Evolutionary conservation across 805 yeast genomes (phyloP).

Genomic region (Yarrowia hollandica): DNA sequence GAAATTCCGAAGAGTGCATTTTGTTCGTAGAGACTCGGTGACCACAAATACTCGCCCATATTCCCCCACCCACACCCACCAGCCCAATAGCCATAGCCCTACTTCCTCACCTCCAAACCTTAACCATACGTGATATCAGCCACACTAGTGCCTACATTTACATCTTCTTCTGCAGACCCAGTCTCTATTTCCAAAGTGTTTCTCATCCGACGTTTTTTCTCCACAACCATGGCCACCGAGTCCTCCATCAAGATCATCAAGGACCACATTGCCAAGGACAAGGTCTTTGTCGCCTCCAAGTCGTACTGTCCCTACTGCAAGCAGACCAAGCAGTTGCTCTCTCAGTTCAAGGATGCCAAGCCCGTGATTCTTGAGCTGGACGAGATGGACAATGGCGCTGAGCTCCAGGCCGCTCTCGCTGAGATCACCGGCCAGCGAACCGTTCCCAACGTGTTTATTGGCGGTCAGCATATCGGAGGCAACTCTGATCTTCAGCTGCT

Average conservation of each 20-base stretch:
- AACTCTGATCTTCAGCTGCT: constrained; percentile 74
- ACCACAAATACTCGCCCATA: too few species aligned
- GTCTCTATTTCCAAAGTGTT: constrained; percentile 3
- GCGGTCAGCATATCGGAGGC: constrained; percentile 94
- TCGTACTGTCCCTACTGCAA: constrained; percentile 65
- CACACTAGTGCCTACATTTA: neutral
- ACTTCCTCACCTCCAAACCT: too few species aligned
- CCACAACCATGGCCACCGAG: constrained; percentile 28
- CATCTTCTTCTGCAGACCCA: neutral
- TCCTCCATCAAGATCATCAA: constrained; percentile 31
- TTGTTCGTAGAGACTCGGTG: neutral
- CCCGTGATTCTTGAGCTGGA: constrained; percentile 54
- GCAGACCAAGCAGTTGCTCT: constrained; percentile 50
- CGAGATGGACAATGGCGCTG: constrained; percentile 63
- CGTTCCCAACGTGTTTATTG: constrained; percentile 90
- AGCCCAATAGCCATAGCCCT: too few species aligned
- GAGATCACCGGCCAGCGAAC: constrained; percentile 88
- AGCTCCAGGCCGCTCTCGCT: constrained; percentile 74
- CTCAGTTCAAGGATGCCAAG: constrained; percentile 42
- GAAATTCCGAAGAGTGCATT: neutral
- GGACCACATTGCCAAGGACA: constrained; percentile 33
- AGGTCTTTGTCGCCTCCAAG: constrained; percentile 65
- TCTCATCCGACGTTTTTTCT: constrained; percentile 28
- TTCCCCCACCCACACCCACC: too few species aligned
- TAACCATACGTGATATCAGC: neutral